Base-by-base conservation (phyloP, 1,284 basidiomycete genomes). In the Ganoderma sp. region DNA sequence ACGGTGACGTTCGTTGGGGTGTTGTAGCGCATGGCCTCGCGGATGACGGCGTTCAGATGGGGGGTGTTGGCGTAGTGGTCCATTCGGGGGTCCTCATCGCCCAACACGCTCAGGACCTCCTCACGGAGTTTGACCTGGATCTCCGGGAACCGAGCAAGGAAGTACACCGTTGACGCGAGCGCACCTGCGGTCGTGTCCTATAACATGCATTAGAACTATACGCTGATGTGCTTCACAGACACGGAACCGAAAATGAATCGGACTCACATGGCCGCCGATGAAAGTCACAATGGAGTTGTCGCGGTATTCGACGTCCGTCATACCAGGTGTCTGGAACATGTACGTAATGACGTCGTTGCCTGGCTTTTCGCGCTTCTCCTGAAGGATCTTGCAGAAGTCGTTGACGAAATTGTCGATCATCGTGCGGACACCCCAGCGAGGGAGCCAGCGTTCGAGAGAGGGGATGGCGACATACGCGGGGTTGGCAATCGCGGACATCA, bases 281-380 rank as follows among this genome's bases (percentile, higher is more conserved):
- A 80, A 80, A 15, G 79, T 68, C 19, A 77, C 71, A n/a, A 79
- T 73, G 67, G 78, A 74, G 72, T 80, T 80, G 67, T 80, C 78
- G 15, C 76, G 75, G 39, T 74, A 75, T 54, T 79, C 78, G 19
- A 63, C 61, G 43, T 79, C 72, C 0, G 73, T 74, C 72, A 79
- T 76, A 37, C 69, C 72, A 4, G 75, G 71, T 43, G 79, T 73
- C 61, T 77, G 71, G 65, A 80, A 65, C 78, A 81, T 78, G 66
- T 75, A 78, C 32, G 79, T 75, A 54, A 80, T 64, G 68, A 80
- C 73, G 67, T 80, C 79, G 32, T 77, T 70, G 2, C 78, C 79
- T 12, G 70, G 71, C n/a, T 76, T 76, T 34, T 76, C 71, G 32
- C 76, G 68, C 68, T 78, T 71, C 59, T 79, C 59, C 59, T 74